These are phyloP conservation scores for Debaryomycetaceae sp. DNA, from an alignment of 1,139 yeast species.

Conservation along the genomic window DNA sequence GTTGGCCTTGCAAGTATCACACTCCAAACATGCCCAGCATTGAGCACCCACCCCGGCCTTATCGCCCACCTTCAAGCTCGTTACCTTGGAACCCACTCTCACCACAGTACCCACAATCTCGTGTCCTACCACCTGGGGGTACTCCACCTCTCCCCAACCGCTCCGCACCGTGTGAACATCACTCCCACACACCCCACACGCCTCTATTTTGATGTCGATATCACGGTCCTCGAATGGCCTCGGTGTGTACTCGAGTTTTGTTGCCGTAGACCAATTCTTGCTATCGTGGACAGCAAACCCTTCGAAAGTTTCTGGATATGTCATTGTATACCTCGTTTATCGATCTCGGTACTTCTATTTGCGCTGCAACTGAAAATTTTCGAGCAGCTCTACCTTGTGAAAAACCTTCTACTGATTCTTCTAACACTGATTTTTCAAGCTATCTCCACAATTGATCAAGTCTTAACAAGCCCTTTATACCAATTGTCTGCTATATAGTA, in stretches of 20 bases:
- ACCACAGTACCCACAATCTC: constrained; percentile 47
- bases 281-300: constrained; percentile 35
- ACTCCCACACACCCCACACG: constrained; percentile 41
- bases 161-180: constrained; percentile 42
- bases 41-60: constrained; percentile 55
- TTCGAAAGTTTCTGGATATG: constrained; percentile 13
- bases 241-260: constrained; percentile 30
- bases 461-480: too few species aligned
- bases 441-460: too few species aligned
- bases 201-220: constrained; percentile 30
- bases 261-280: constrained; percentile 35
- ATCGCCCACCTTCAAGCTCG: constrained; percentile 35
- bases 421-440: too few species aligned
- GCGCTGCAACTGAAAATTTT: too few species aligned
- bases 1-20: constrained; percentile 37
- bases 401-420: too few species aligned
- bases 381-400: too few species aligned
- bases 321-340: background rate
- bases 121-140: constrained; percentile 43
- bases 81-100: constrained; percentile 37
- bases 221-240: constrained; percentile 30
- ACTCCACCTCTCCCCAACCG: constrained; percentile 33
- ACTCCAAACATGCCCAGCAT: constrained; percentile 40
- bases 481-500: too few species aligned
- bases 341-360: too few species aligned